Evolutionary conservation across 352 stramenopile species (phyloP).

Genomic region (Pythium sukuiense): DNA sequence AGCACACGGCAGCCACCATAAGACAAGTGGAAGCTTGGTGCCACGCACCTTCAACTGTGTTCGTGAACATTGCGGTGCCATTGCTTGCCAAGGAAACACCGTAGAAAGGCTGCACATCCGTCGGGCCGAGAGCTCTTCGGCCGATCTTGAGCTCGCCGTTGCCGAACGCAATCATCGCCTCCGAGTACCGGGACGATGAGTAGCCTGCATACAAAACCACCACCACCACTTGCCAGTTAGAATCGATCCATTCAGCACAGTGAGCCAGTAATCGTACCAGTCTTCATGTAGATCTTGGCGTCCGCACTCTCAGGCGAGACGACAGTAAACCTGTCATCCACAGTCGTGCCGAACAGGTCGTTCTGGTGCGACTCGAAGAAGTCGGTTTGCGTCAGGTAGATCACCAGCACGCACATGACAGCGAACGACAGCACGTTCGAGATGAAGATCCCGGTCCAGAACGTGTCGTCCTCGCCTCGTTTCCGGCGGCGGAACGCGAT

Average conservation of each 20-base stretch:
- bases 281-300: conserved; percentile 82
- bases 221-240: neutral
- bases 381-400: conserved; percentile 78
- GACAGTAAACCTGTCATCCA: conserved; percentile 82
- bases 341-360: conserved; percentile 76
- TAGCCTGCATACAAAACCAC: conserved; percentile 38
- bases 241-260: neutral
- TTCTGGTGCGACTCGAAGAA: conserved; percentile 83
- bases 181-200: conserved; percentile 66
- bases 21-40: neutral
- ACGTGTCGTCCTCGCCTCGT: conserved; percentile 48
- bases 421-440: conserved; percentile 70
- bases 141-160: conserved; percentile 64
- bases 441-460: conserved; percentile 74
- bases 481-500: conserved; percentile 66
- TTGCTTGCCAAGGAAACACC: conserved; percentile 70
- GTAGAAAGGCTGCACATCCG: conserved; percentile 63
- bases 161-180: conserved; percentile 72
- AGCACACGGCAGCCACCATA: neutral
- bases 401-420: conserved; percentile 54
- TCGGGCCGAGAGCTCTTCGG: conserved; percentile 45
- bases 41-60: conserved; percentile 53
- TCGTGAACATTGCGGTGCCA: conserved; percentile 65
- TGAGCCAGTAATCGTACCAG: conserved; percentile 34
- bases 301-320: conserved; percentile 58